Base-by-base conservation (phyloP, 208 protist genomes). In the Leptomonas pyrrhocoris region DNA sequence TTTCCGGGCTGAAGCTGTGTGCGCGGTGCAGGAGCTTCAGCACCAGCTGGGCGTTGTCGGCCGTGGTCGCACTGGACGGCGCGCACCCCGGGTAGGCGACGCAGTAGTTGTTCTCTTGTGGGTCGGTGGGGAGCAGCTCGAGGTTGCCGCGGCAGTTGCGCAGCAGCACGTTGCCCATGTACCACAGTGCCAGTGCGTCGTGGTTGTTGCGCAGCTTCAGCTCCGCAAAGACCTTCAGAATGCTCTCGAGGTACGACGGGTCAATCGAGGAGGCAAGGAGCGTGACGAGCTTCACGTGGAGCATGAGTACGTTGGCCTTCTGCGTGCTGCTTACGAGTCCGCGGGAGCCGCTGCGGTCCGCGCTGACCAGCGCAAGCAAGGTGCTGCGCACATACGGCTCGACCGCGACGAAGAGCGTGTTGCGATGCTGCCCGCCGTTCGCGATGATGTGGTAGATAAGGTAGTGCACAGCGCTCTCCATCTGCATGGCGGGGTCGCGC, bases 381-480 rank as follows among this genome's bases (percentile, higher is more conserved):
- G 92, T 96, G 68, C 83, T 88, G 58, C 92, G 85, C 68, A 96
- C 88, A 74, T 96, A 95, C 34, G 92, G 92, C 79, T 96, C 89
- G 23, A 96, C 68, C 2, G 77, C 81, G 36, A 86, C 73, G 61
- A 95, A 96, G 49, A 96, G 79, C 48, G 82, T 62, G 65, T 89
- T 87, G 54, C 89, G 85, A 62, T 96, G 89, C 75, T 90, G 88
- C 25, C 92, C 92, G n/a, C 89, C 92, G 69, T 96, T 84, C 16
- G 76, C 60, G 59, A 94, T 65, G 68, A 96, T 89, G 75, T 95
- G 87, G 79, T 85, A 96, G 21, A 94, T 56, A 16, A 96, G 73
- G 57, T 88, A 91, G 68, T 95, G 92, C 28, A 95, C 88, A 12
- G 87, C 74, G 42, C 78, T 82, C 43, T 94, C 85, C 88, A 95